These are phyloP conservation scores for Rhododendron griersonianum DNA, from an alignment of 148 eudicot genomes.

Conservation along the genomic window DNA sequence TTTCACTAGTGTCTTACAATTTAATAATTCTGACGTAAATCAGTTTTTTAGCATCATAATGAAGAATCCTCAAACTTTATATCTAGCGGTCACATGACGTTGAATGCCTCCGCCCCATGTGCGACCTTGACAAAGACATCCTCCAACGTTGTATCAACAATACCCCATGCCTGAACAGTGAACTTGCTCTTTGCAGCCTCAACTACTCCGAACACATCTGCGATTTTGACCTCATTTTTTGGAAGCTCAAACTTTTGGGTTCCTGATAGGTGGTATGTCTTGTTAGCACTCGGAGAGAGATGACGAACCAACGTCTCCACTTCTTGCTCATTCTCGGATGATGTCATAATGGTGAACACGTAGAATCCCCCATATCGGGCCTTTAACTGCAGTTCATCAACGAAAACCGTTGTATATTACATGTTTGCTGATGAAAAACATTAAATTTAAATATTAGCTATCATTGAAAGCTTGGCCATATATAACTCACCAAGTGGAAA, in stretches of 20 bases:
- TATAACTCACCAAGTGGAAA: no score
- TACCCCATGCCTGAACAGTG: slow-evolving; percentile 74
- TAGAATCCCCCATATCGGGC: slow-evolving; percentile 75
- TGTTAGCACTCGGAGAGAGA: slow-evolving; percentile 46
- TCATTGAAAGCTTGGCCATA: no score
- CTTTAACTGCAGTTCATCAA: slow-evolving; percentile 45
- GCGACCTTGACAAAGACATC: slow-evolving; percentile 88
- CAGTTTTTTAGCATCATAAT: no score
- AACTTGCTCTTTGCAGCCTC: slow-evolving; percentile 58
- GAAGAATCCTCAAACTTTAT: not conserved
- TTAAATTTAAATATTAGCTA: no score
- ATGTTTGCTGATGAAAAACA: no score
- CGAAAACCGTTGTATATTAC: not conserved
- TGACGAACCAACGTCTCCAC: slow-evolving; percentile 47
- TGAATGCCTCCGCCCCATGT: slow-evolving; percentile 38
- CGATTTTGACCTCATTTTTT: slow-evolving; percentile 52
- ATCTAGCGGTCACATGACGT: not conserved
- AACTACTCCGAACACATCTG: slow-evolving; percentile 63
- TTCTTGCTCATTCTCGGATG: slow-evolving; percentile 42
- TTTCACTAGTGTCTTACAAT: not conserved
- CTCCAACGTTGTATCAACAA: slow-evolving; percentile 74
- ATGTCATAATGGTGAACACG: slow-evolving; percentile 68
- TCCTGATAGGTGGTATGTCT: slow-evolving; percentile 70
- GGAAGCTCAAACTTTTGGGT: slow-evolving; percentile 81
- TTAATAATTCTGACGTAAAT: no score